phyloP scores from a whole-genome alignment of 176 grass and related monocot genomes.

The Tillandsia fasciculata region DNA sequence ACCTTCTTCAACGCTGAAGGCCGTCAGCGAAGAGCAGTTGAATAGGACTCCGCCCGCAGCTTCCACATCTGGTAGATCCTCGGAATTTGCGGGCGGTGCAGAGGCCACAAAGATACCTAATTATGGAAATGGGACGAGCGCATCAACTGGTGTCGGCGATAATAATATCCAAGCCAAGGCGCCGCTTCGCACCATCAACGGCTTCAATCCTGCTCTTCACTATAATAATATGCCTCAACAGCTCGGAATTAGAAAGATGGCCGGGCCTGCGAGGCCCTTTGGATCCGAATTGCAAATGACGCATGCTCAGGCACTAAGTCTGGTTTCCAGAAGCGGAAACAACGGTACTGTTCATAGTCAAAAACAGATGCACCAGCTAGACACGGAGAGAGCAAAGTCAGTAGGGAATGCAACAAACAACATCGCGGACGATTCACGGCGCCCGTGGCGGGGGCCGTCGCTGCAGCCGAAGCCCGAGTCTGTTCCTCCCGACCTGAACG shows the following conservation, averaged over 20 bases:
- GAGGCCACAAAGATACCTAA: neutral
- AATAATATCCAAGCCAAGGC: conserved; percentile 3
- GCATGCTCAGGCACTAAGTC: conserved; percentile 23
- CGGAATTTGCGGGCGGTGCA: neutral
- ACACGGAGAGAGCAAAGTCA: neutral
- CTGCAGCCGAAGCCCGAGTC: conserved; percentile 4
- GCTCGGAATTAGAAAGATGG: conserved; percentile 2
- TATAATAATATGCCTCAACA: conserved; percentile 9
- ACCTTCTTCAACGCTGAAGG: neutral
- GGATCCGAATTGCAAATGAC: conserved; percentile 14
- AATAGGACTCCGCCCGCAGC: conserved; percentile 4
- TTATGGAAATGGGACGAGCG: conserved; percentile 9
- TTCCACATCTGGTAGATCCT: conserved; percentile 14
- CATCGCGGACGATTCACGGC: neutral
- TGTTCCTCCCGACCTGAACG: conserved; percentile 27
- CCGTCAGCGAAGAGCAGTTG: conserved; percentile 2
- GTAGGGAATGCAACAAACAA: neutral
- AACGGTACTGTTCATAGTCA: conserved; percentile 6
- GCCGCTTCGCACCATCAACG: neutral
- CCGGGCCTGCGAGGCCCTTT: conserved; percentile 9
- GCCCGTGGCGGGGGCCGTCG: neutral
- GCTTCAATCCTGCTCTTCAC: neutral
- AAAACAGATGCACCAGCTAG: neutral
- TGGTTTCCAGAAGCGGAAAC: conserved; percentile 10
- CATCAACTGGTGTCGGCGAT: neutral